These are phyloP conservation scores for Flaveria floridana DNA, from an alignment of 140 eudicot species.

Conservation along the genomic window DNA sequence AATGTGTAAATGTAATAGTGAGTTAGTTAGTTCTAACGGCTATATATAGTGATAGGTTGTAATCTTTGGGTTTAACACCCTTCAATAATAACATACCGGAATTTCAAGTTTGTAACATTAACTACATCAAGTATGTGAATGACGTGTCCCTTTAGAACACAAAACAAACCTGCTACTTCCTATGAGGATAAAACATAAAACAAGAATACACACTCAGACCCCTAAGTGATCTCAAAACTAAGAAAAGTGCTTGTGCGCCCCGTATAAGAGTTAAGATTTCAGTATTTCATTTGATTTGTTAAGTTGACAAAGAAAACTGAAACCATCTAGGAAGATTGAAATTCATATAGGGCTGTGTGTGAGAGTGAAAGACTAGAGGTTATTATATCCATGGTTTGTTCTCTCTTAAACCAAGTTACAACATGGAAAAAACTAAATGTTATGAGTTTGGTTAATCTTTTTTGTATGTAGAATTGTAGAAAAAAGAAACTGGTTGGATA, in stretches of 20 bases:
- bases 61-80: too few species aligned
- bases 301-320: background rate
- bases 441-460: background rate
- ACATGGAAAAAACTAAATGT: background rate
- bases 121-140: background rate
- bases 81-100: too few species aligned
- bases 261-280: background rate
- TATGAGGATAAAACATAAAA: background rate
- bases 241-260: background rate
- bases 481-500: background rate
- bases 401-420: slow-evolving; percentile 4
- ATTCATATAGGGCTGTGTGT: background rate
- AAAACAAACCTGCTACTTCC: background rate
- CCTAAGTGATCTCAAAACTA: background rate
- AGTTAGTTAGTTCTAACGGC: too few species aligned
- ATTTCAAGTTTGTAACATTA: too few species aligned
- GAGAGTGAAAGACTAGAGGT: background rate
- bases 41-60: too few species aligned
- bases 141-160: background rate
- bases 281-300: background rate
- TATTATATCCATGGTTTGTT: background rate
- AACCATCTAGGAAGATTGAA: slow-evolving; percentile 5
- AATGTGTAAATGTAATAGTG: too few species aligned
- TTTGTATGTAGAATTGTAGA: background rate
- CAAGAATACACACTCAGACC: background rate